These are phyloP conservation scores for Ophiostoma montium DNA, from an alignment of 2,329 filamentous ascomycete species.

Conservation along the genomic window DNA sequence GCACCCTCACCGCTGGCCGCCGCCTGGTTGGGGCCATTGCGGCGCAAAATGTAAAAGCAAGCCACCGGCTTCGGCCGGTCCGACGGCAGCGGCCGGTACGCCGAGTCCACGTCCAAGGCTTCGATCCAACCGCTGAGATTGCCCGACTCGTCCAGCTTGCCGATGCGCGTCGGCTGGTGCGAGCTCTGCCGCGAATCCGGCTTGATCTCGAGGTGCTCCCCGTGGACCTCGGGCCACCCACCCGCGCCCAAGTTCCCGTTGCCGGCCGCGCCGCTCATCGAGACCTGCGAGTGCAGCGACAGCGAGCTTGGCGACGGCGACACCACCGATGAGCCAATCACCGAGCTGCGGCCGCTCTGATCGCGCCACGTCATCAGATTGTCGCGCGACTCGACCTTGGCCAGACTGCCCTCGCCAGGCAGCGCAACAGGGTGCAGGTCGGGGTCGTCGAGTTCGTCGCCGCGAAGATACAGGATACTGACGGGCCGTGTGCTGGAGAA, in stretches of 20 bases:
- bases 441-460: conserved; percentile 65
- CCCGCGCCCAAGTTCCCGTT: background rate
- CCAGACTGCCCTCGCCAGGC: conserved; percentile 51
- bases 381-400: conserved; percentile 36
- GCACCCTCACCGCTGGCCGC: background rate
- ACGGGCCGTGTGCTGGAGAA: conserved; percentile 70
- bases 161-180: conserved; percentile 38
- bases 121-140: conserved; percentile 75
- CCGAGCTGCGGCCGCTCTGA: conserved; percentile 39
- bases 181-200: conserved; percentile 33
- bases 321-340: conserved; percentile 45
- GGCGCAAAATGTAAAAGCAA: conserved; percentile 69
- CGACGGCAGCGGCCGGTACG: conserved; percentile 58
- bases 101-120: conserved; percentile 74
- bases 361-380: conserved; percentile 32
- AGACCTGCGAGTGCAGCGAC: conserved; percentile 44
- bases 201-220: conserved; percentile 12
- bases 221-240: conserved; percentile 10
- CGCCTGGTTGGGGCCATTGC: conserved; percentile 17
- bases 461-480: conserved; percentile 64
- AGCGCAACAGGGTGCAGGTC: conserved; percentile 65
- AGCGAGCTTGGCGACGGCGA: conserved; percentile 53
- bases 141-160: conserved; percentile 44
- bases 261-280: conserved; percentile 27
- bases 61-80: conserved; percentile 65